Evolutionary conservation across 257 asterid genomes (phyloP), one percentile per base, ranked within the genome.

Genomic region (Scutellaria baicalensis): DNA sequence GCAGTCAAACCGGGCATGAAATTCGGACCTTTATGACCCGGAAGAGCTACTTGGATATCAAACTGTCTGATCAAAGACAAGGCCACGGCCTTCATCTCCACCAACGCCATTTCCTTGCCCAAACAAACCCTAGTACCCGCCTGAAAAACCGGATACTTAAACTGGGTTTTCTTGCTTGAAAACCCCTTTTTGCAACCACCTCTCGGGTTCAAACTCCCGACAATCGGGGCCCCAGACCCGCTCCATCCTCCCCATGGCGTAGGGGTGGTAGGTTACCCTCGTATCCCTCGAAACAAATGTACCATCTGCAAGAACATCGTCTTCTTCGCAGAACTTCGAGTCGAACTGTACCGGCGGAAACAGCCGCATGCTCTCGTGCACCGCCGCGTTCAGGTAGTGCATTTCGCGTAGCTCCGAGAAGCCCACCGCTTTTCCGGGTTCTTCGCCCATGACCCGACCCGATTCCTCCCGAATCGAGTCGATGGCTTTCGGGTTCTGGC

Each of bases 291-390:
- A 6, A 1, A 80, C 79, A 7, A 64, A 64, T 8, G 89, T 85
- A 0, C 92, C 96, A 54, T 91, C 97, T 0, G 95, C 81, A 0
- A 91, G 81, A 12, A 80, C 59, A 17, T 91, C 95, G 23, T 89
- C 89, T 8, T 73, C 64, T 11, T 64, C 70, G 10, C 95, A 79
- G 36, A 85, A 89, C 64, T 91, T 91, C 0, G 97, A 91, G 67
- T 91, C 97, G 38, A 91, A 85, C 49, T 91, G 96, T 47, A 91
- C 95, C 0, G 97, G 97, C 1, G 97, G 97, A 58, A 75, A 89
- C 1, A 91, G 67, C 23, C 96, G 68, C 81, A 89, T 79, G 73
- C 89, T 78, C 82, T 91, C 96, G 71, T 85, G 85, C 17, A 87
- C 75, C 16, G 89, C 86, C 9, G 93, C 96, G 18, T 90, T 86